Evolutionary conservation across 106 monocot genomes (phyloP).

Genomic region (Xerophyta viscosa): DNA sequence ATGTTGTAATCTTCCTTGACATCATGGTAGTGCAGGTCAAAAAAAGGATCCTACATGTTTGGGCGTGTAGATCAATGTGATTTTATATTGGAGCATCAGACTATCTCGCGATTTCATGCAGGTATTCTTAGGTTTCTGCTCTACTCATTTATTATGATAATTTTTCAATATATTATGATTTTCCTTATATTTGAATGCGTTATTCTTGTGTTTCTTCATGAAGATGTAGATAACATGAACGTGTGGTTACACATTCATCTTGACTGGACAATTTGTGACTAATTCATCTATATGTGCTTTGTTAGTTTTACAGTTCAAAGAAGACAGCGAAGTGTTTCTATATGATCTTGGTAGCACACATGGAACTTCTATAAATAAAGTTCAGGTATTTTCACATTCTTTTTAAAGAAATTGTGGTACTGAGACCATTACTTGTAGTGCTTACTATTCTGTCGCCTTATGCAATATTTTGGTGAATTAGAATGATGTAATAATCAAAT

Average conservation of each 20-base stretch:
- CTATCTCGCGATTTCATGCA: conserved; percentile 92
- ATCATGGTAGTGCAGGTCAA: conserved; percentile 41
- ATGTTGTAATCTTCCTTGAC: neutral
- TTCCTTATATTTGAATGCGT: neutral
- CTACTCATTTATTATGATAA: neutral
- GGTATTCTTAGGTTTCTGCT: conserved; percentile 38
- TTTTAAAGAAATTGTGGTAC: no score
- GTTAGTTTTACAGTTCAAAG: conserved; percentile 84
- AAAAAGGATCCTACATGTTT: conserved; percentile 95
- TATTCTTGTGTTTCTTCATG: no score
- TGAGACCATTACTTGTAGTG: no score
- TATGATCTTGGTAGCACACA: conserved; percentile 97
- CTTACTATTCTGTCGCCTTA: no score
- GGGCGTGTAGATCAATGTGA: conserved; percentile 87
- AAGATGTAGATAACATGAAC: no score
- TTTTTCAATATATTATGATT: neutral
- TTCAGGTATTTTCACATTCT: conserved; percentile 33
- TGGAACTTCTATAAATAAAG: conserved; percentile 86
- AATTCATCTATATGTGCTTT: conserved; percentile 8
- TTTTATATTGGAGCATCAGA: conserved; percentile 88
- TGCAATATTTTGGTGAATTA: no score
- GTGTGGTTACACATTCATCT: no score
- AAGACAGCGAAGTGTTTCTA: conserved; percentile 59
- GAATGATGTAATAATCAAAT: no score
- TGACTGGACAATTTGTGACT: no score